Evolutionary conservation across 2,329 filamentous ascomycete species (phyloP), one percentile per base, ranked within the genome.

Genomic region (Colletotrichum somersetense): DNA sequence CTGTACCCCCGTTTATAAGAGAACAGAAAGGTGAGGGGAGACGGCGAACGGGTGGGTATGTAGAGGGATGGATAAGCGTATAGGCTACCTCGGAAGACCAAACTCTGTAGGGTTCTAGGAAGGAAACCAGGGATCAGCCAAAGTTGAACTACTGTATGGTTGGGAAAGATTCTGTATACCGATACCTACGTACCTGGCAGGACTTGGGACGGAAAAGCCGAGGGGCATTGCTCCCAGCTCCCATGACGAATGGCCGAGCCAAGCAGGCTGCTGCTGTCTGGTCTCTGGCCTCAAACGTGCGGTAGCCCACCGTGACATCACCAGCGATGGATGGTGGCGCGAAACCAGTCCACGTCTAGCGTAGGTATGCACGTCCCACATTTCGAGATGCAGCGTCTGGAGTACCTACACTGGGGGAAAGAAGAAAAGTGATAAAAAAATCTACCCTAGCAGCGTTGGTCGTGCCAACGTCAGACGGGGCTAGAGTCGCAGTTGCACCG

Each of bases 261-360:
- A 42, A 44, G 33, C 35, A 46, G 46, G 20, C 40, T 14, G 50
- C 5, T n/a, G 10, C 12, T 48, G 46, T 48, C 46, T 23, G 46
- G 7, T 18, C 40, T 48, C 50, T 30, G 66, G 38, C 44, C 35
- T 52, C 66, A 33, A 67, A 62, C n/a, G 46, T 66, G 67, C 55
- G 52, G 50, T 58, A 40, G 59, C 65, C 53, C 69, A 69, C 59
- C 40, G 65, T 72, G 69, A 72, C 69, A 72, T 72, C 69, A 72
- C 66, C 40, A 40, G 26, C 46, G 23, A 7, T 42, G 46, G 40
- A 56, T 14, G 59, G 69, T 69, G 69, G 55, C 66, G 66, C 59
- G 59, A 61, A 72, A 72, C 59, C 66, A 72, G 59, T 55, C 66
- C 59, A 64, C 59, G 52, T 68, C 57, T 68, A 68, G 69, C 69